These are phyloP conservation scores for Actinomortierella ambigua DNA, from an alignment of 371 early-diverging fungal species.

Conservation along the genomic window DNA sequence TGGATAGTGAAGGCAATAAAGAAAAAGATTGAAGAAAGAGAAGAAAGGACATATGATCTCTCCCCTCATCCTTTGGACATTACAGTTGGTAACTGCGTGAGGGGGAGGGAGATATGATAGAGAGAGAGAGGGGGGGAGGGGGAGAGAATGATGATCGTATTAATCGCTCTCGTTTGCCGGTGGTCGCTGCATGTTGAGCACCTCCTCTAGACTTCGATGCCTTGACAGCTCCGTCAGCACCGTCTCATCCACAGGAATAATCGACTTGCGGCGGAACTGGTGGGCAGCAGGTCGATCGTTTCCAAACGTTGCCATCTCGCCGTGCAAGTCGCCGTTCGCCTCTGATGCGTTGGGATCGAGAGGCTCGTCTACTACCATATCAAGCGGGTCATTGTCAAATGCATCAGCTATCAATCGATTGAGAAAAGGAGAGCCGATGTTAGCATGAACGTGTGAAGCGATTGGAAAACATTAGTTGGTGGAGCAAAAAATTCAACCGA, in stretches of 20 bases:
- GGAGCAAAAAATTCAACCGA: constrained; percentile 6
- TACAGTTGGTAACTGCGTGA: too few relatives aligned
- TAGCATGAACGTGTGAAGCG: neutral
- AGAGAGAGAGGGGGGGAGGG: too few relatives aligned
- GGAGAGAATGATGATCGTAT: too few relatives aligned
- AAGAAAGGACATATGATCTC: too few relatives aligned
- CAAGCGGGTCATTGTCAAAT: constrained; percentile 29
- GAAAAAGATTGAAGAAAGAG: too few relatives aligned
- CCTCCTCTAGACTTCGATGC: constrained; percentile 87
- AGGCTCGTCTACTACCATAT: constrained; percentile 33
- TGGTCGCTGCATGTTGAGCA: constrained; percentile 55
- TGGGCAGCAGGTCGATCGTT: constrained; percentile 62
- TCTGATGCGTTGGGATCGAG: constrained; percentile 13
- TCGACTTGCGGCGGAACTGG: constrained; percentile 89
- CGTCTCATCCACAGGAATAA: constrained; percentile 87
- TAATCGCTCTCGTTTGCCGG: constrained; percentile 27
- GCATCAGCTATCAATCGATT: constrained; percentile 12
- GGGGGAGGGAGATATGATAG: too few relatives aligned
- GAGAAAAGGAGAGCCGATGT: constrained; percentile 1
- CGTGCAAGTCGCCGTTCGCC: constrained; percentile 32
- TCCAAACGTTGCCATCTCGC: constrained; percentile 56
- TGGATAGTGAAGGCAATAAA: too few relatives aligned
- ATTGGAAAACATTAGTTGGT: neutral
- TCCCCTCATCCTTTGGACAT: too few relatives aligned
- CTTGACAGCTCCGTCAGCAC: constrained; percentile 83